Evolutionary conservation across 768 basidiomycete genomes (phyloP).

Genomic region (Leucogyrophana mollusca): DNA sequence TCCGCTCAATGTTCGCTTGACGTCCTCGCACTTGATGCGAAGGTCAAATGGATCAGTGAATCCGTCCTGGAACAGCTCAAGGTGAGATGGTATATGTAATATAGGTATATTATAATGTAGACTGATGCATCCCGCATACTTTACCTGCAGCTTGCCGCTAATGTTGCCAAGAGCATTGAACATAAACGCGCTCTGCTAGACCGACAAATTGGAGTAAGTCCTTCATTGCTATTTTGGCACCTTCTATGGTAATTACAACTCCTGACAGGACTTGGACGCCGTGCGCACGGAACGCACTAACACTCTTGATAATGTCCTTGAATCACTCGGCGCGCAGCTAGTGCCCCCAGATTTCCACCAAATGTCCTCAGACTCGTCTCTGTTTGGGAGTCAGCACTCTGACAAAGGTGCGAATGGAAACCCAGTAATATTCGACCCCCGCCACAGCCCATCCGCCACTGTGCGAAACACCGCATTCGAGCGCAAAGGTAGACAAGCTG

Average conservation of each 20-base stretch:
- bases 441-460: slow-evolving; percentile 28
- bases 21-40: slow-evolving; percentile 76
- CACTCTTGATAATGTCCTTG: slow-evolving; percentile 67
- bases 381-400: slow-evolving; percentile 78
- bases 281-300: slow-evolving; percentile 58
- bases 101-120: too few relatives aligned
- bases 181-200: slow-evolving; percentile 62
- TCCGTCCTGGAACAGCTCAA: slow-evolving; percentile 76
- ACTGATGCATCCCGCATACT: too few relatives aligned
- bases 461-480: slow-evolving; percentile 22
- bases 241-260: background rate
- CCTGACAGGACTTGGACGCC: slow-evolving; percentile 68
- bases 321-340: slow-evolving; percentile 66
- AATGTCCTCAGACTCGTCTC: slow-evolving; percentile 60
- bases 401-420: slow-evolving; percentile 36
- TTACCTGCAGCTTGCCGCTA: slow-evolving; percentile 63
- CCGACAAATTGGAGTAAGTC: slow-evolving; percentile 59
- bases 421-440: slow-evolving; percentile 44
- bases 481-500: slow-evolving; percentile 26
- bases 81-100: too few relatives aligned
- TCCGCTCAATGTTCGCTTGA: slow-evolving; percentile 69
- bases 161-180: slow-evolving; percentile 73
- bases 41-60: slow-evolving; percentile 73
- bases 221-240: background rate
- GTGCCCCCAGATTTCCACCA: slow-evolving; percentile 81